phyloP scores from a whole-genome alignment of 2,329 filamentous ascomycete genomes.

The Fusarium abutilonis region DNA sequence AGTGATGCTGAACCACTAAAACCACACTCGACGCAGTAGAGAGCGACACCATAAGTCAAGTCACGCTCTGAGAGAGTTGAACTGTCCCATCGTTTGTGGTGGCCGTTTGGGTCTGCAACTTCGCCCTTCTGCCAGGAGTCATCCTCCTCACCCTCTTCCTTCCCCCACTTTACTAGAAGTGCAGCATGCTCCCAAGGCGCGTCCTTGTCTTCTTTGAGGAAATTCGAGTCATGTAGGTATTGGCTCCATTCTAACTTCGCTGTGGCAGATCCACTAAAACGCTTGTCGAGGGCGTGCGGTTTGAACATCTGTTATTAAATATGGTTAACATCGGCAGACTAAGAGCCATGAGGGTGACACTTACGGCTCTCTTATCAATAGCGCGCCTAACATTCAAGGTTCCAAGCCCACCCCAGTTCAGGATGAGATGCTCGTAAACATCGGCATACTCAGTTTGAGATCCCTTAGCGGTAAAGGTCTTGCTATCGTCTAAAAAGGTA shows the following conservation, averaged over 20 bases:
- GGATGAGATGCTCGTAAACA: neutral
- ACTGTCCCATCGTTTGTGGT: slow-evolving; percentile 2
- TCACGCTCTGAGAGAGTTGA: neutral
- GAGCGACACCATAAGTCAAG: neutral
- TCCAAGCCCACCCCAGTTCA: slow-evolving; percentile 13
- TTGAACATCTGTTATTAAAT: slow-evolving; percentile 4
- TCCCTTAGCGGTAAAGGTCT: slow-evolving; percentile 7
- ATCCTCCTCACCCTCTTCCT: neutral
- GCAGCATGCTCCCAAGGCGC: slow-evolving; percentile 17
- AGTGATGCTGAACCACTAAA: neutral
- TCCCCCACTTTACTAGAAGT: slow-evolving; percentile 5
- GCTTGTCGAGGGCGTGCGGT: slow-evolving; percentile 9
- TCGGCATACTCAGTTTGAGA: neutral
- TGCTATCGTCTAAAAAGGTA: slow-evolving; percentile 4
- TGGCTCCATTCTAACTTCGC: neutral
- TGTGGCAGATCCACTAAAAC: neutral
- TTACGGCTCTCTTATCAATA: slow-evolving; percentile 23
- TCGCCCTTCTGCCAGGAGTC: slow-evolving; percentile 13
- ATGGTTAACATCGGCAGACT: neutral
- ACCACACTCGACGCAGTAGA: slow-evolving; percentile 16
- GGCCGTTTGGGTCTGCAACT: slow-evolving; percentile 3
- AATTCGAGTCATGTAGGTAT: neutral
- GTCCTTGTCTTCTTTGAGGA: neutral
- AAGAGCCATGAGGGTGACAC: neutral
- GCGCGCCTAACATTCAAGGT: slow-evolving; percentile 15